phyloP scores from a whole-genome alignment of 805 yeast genomes.

The Priceomyces castillae region DNA sequence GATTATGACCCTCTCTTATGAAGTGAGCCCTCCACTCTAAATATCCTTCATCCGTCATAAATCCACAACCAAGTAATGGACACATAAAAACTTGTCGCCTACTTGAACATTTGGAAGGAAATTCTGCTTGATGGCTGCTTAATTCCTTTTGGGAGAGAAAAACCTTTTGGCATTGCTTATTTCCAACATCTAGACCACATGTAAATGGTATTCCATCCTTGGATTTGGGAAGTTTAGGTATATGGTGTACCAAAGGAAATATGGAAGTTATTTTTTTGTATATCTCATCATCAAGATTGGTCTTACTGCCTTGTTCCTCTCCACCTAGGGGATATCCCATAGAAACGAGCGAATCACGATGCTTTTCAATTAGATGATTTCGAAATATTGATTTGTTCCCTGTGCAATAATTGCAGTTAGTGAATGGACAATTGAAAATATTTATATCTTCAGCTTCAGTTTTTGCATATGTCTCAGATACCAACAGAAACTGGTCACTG shows the following conservation, averaged over 20 bases:
- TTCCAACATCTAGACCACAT: slow-evolving; percentile 12
- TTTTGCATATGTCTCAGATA: slow-evolving; percentile 9
- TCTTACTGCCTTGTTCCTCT: not conserved
- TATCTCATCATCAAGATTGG: not conserved
- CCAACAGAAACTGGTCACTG: slow-evolving; percentile 26
- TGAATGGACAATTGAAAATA: slow-evolving; percentile 25
- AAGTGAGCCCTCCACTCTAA: slow-evolving; percentile 29
- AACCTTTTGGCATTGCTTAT: slow-evolving; percentile 13
- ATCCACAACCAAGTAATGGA: slow-evolving; percentile 41
- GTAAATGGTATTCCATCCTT: slow-evolving; percentile 16
- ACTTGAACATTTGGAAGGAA: slow-evolving; percentile 22
- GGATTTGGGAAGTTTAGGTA: slow-evolving; percentile 23
- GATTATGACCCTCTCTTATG: slow-evolving; percentile 17
- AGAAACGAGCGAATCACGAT: slow-evolving; percentile 13
- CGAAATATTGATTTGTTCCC: slow-evolving; percentile 26
- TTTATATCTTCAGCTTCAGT: not conserved
- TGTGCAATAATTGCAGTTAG: slow-evolving; percentile 25
- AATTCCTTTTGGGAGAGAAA: slow-evolving; percentile 17
- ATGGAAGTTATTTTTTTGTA: slow-evolving; percentile 2
- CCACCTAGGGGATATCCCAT: slow-evolving; percentile 27
- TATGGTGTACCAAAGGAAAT: slow-evolving; percentile 22
- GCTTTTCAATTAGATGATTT: slow-evolving; percentile 23
- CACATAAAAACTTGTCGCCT: slow-evolving; percentile 33
- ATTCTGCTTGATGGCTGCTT: slow-evolving; percentile 15
- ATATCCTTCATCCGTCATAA: slow-evolving; percentile 33